Percentiles rank a stretch among this genome's conserved stretches.
Evolutionary conservation across 2,329 filamentous ascomycete species (phyloP).

Genomic region (Colletotrichum tanaceti): DNA sequence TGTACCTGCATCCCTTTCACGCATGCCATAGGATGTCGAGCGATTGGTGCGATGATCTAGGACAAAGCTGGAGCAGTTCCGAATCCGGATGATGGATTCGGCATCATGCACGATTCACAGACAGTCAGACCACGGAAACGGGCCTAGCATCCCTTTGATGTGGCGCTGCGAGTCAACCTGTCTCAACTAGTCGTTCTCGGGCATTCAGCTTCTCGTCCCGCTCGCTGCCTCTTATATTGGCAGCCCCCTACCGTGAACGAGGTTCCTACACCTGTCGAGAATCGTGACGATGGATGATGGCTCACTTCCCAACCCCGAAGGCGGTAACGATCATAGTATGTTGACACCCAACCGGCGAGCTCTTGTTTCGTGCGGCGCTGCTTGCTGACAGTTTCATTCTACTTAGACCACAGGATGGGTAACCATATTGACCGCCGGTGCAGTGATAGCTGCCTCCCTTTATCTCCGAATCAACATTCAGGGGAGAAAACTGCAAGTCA

Average conservation of each 20-base stretch:
- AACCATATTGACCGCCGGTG: slow-evolving; percentile 30
- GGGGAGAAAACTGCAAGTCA: slow-evolving; percentile 19
- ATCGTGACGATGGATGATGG: slow-evolving; percentile 37
- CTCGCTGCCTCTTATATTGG: slow-evolving; percentile 17
- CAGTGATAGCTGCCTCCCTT: slow-evolving; percentile 34
- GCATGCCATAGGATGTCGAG: background rate
- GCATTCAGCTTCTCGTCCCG: slow-evolving; percentile 15
- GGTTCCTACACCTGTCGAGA: background rate
- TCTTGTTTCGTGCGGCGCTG: background rate
- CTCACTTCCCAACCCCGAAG: slow-evolving; percentile 37
- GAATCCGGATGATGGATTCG: slow-evolving; percentile 36
- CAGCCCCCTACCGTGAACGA: background rate
- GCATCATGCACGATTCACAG: slow-evolving; percentile 11
- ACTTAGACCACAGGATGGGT: slow-evolving; percentile 35
- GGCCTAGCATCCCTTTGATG: slow-evolving; percentile 14
- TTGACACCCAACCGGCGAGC: background rate
- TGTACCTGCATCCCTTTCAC: background rate
- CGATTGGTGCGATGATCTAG: slow-evolving; percentile 12
- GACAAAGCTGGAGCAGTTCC: slow-evolving; percentile 11
- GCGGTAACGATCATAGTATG: slow-evolving; percentile 39
- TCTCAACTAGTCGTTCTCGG: slow-evolving; percentile 21
- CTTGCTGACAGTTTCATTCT: slow-evolving; percentile 10
- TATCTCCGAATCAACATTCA: slow-evolving; percentile 37
- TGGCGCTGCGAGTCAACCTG: slow-evolving; percentile 22
- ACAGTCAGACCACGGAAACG: slow-evolving; percentile 20